Evolutionary conservation across 2,329 filamentous ascomycete species (phyloP), one percentile per base, ranked within the genome.

Genomic region (Colletotrichum karsti): DNA sequence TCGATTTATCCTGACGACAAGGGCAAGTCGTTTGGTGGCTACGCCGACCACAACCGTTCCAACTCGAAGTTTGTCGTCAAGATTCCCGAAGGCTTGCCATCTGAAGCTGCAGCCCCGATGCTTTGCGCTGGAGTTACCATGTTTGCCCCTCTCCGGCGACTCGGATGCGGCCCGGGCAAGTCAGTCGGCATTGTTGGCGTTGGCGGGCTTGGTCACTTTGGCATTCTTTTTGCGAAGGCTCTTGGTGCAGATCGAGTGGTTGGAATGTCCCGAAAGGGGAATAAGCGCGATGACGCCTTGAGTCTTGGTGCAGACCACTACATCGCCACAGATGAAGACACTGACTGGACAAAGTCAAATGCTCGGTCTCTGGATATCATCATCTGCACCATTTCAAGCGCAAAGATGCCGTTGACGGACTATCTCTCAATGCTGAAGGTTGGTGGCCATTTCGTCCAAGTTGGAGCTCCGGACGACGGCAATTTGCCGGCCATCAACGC

Each of bases 121-220:
- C 82, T 93, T 28, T 93, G 92, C 74, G 92, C 86, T 24, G 91
- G 92, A 9, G 85, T 93, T 33, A 94, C 92, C 0, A 82, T 91
- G 6, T 94, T 85, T 74, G 82, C 84, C 9, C 91, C 92, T 1
- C 77, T 94, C 44, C 82, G 82, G 72, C 83, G 88, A 53, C 87
- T 91, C 70, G 88, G 88, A 2, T 87, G 85, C 54, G 92, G 91
- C 0, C 90, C 90, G 0, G 91, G 90, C 9, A 93, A 90, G 78
- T 84, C 78, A 18, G 88, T 93, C 2, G 91, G 88, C 0, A 87
- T 93, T 65, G 81, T 93, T 10, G 91, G 91, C 2, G 81, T 93
- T 9, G 91, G 91, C 4, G 91, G 91, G 2, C 77, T 93, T 1
- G 91, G 91, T 0, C 91, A 93, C 78, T 89, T 93, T 71, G 91